A percentile compares a stretch with the other conserved stretches of the same genome.
These are phyloP conservation scores for Nothophaeocryptopus gaeumannii DNA, from an alignment of 2,329 filamentous ascomycete genomes.

Conservation along the genomic window DNA sequence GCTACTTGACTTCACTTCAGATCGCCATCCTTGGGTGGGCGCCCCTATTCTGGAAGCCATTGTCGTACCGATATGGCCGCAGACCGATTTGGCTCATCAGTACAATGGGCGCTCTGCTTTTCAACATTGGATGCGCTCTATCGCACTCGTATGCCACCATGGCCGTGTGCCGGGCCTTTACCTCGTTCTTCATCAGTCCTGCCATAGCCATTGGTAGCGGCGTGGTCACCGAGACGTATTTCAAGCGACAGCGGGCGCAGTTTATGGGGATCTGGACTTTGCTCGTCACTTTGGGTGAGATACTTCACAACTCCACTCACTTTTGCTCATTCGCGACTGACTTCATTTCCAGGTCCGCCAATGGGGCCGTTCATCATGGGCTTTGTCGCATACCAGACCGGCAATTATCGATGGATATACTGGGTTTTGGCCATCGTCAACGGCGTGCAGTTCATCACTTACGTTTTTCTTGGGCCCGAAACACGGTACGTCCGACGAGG, in stretches of 20 bases:
- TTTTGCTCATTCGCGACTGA: neutral
- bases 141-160: constrained; percentile 50
- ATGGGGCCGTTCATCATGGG: constrained; percentile 41
- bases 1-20: constrained; percentile 56
- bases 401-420: constrained; percentile 57
- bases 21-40: constrained; percentile 54
- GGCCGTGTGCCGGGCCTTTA: constrained; percentile 52
- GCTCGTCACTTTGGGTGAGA: constrained; percentile 47
- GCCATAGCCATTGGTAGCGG: constrained; percentile 55
- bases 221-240: constrained; percentile 58
- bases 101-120: constrained; percentile 45
- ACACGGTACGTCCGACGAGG: constrained; percentile 52
- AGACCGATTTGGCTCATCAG: constrained; percentile 55
- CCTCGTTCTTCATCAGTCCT: constrained; percentile 56
- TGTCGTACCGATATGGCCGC: constrained; percentile 55
- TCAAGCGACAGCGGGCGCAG: constrained; percentile 53
- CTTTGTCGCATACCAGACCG: constrained; percentile 51
- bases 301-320: neutral
- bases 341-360: constrained; percentile 34
- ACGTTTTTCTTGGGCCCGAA: constrained; percentile 56
- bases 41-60: constrained; percentile 57
- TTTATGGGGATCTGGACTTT: constrained; percentile 60
- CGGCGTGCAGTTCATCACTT: constrained; percentile 55
- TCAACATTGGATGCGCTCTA: constrained; percentile 55
- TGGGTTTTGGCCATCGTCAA: constrained; percentile 59